These are phyloP conservation scores for Mycosphaerelloides madeirae DNA, from an alignment of 2,329 filamentous ascomycete species.

Conservation along the genomic window DNA sequence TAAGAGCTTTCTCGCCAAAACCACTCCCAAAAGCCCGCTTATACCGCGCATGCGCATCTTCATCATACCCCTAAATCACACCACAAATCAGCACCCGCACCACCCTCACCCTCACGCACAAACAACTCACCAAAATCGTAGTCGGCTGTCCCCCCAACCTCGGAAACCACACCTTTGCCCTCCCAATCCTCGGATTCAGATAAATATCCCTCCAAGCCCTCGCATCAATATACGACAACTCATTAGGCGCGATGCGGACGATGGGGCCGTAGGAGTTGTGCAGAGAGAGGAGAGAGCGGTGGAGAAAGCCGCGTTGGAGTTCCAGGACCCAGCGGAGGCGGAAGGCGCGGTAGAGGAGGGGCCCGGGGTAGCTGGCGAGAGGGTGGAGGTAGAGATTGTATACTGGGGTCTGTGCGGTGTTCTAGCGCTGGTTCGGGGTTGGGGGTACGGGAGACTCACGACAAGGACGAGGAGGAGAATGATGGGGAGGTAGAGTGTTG, in stretches of 20 bases:
- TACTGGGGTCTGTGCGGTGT: conserved; percentile 6
- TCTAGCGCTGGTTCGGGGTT: too few species aligned
- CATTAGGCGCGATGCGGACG: conserved; percentile 45
- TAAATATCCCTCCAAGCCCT: conserved; percentile 42
- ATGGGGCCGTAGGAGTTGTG: conserved; percentile 39
- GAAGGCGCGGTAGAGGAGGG: conserved; percentile 1
- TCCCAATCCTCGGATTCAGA: conserved; percentile 4
- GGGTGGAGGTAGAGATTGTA: conserved; percentile 36
- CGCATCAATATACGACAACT: conserved; percentile 42
- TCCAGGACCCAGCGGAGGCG: conserved; percentile 6
- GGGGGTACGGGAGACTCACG: too few species aligned
- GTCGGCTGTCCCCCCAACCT: too few species aligned
- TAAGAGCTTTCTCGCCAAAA: conserved; percentile 1
- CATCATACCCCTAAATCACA: neutral
- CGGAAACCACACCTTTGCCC: conserved; percentile 2
- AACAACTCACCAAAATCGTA: too few species aligned
- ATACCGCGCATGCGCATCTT: conserved; percentile 3
- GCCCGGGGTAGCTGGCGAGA: conserved; percentile 6
- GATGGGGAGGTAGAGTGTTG: too few species aligned
- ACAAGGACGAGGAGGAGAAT: too few species aligned
- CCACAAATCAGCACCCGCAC: neutral
- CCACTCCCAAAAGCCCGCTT: conserved; percentile 6
- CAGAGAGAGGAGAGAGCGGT: conserved; percentile 13
- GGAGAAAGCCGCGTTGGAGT: conserved; percentile 1
- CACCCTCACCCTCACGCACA: too few species aligned